Evolutionary conservation across 140 eudicot species (phyloP), one percentile per base, ranked within the genome.

Genomic region (Cichorium intybus): DNA sequence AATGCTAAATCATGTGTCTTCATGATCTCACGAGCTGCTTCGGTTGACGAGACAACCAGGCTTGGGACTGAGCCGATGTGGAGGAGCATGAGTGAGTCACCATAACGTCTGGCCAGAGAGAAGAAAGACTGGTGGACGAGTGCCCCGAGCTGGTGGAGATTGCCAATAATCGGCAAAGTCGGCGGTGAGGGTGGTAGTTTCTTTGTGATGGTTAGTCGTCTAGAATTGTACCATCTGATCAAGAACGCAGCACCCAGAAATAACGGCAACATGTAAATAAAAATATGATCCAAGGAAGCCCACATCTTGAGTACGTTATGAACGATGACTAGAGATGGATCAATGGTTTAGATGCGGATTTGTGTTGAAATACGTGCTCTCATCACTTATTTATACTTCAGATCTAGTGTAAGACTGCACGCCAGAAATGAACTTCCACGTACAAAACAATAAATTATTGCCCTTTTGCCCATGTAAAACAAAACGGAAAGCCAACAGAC

Each of bases 81-180:
- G 39, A 78, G 21, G 21, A 66, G 71, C 82, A 78, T 78, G 41
- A 78, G 12, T 8, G 82, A 71, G 46, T 39, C 46, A 1, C 82
- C 82, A 29, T 78, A 51, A 17, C 54, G 46, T 20, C 9, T 31
- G 5, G 82, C 50, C 49, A 78, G 27, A 0, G 72, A 53, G 1
- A 15, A 47, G 41, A 78, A 62, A 1, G 41, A 52, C 7, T 46
- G 83, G 51, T 72, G 79, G 15, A 66, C 56, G 14, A 12, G 49
- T 0, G 72, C 15, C 34, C 79, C 72, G n/a, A 78, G 62, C 22
- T 66, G 83, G 62, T 60, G 72, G 68, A 78, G 16, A 75, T 78
- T 78, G 23, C 83, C 83, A 26, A 78, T 63, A 12, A 72, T 10
- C 7, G 79, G 79, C 3, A 72, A 12, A 37, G 46, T 11, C 12